These are phyloP conservation scores for Hypoxylon trugodes DNA, from an alignment of 495 filamentous ascomycete species.

Conservation along the genomic window DNA sequence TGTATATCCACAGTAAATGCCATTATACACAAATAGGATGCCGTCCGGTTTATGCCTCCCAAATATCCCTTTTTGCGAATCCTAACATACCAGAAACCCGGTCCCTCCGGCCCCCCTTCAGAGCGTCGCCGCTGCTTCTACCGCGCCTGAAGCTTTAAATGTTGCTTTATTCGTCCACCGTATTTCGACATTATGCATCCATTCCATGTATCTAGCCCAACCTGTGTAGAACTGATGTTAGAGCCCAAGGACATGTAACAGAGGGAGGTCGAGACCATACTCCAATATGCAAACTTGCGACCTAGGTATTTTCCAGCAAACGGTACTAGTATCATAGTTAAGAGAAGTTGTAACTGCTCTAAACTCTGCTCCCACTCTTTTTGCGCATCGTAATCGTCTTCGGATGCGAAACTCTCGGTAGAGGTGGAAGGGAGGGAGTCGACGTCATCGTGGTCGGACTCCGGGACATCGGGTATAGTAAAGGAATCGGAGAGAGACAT, in stretches of 20 bases:
- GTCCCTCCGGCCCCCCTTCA: no score
- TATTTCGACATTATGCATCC: conserved; percentile 63
- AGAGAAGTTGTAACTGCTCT: conserved; percentile 88
- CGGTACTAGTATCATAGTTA: conserved; percentile 93
- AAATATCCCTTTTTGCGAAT: conserved; percentile 2
- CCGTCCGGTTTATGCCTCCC: conserved; percentile 12
- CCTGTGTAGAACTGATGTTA: conserved; percentile 44
- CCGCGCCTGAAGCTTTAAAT: conserved; percentile 73
- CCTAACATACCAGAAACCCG: neutral
- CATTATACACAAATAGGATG: conserved; percentile 30
- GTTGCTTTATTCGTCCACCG: conserved; percentile 57
- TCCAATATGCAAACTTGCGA: conserved; percentile 94
- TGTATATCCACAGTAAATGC: conserved; percentile 4
- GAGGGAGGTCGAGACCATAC: conserved; percentile 57
- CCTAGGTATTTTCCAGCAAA: conserved; percentile 94
- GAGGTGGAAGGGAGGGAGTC: conserved; percentile 82
- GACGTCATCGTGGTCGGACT: conserved; percentile 70
- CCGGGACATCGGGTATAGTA: conserved; percentile 51
- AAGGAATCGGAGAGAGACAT: conserved; percentile 56
- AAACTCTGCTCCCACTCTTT: conserved; percentile 91
- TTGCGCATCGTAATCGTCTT: conserved; percentile 82
- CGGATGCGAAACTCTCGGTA: conserved; percentile 65
- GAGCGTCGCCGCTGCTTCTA: conserved; percentile 74
- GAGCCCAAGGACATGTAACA: neutral
- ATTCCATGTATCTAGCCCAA: conserved; percentile 67